These are phyloP conservation scores for Hypoxylon sp. DNA, from an alignment of 2,329 filamentous ascomycete species.

Conservation along the genomic window DNA sequence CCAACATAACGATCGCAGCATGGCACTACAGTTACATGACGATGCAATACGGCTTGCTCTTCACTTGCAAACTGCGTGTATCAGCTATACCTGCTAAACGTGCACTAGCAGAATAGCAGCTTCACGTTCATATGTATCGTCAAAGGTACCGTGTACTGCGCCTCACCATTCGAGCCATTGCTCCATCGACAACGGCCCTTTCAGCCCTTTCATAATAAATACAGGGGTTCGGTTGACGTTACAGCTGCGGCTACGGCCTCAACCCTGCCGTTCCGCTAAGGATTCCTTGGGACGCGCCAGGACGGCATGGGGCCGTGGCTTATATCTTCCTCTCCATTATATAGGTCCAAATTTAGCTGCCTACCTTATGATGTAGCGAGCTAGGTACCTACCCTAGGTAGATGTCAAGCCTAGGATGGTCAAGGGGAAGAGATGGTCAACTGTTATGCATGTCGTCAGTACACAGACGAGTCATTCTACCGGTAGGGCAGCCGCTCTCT, in stretches of 20 bases:
- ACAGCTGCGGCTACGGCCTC: slow-evolving; percentile 2
- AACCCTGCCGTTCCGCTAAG: background rate
- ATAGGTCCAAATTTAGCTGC: slow-evolving; percentile 31
- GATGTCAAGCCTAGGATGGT: no score
- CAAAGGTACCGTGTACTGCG: no score
- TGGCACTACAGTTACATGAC: background rate
- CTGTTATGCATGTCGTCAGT: slow-evolving; percentile 27
- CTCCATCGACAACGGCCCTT: slow-evolving; percentile 18
- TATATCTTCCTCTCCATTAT: slow-evolving; percentile 23
- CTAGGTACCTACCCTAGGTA: no score
- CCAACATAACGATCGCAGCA: background rate
- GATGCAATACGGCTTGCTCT: background rate
- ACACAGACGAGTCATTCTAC: background rate
- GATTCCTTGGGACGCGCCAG: no score
- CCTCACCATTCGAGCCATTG: slow-evolving; percentile 14
- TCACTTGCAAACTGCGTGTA: background rate
- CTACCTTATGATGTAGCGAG: background rate
- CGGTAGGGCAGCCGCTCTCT: slow-evolving; percentile 10
- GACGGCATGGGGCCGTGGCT: slow-evolving; percentile 30
- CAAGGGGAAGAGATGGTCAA: background rate
- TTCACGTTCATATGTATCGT: slow-evolving; percentile 27
- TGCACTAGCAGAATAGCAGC: slow-evolving; percentile 14
- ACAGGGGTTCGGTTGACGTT: slow-evolving; percentile 29
- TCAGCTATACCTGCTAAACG: background rate
- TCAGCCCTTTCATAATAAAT: slow-evolving; percentile 24